Conservation (phyloP, 1,284 basidiomycete genomes). For the Fomitopsis betulina region DNA sequence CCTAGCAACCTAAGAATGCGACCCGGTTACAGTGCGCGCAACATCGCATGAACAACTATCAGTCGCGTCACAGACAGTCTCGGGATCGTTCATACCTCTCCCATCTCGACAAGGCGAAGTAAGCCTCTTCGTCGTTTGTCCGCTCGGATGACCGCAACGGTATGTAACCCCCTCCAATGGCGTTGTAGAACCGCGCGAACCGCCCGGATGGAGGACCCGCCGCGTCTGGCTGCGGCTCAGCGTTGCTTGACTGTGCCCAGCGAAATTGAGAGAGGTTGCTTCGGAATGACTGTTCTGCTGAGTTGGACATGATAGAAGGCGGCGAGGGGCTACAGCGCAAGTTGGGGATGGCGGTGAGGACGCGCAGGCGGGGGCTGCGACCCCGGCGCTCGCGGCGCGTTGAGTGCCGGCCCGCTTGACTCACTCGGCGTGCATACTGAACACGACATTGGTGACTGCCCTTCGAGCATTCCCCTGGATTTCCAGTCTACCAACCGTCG, state of each 20-base stretch:
- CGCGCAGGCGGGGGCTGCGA: not conserved
- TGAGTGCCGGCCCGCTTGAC: not conserved
- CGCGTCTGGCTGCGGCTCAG: constrained; percentile 59
- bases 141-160: constrained; percentile 81
- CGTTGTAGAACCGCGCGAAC: constrained; percentile 76
- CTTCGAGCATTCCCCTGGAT: too few relatives aligned
- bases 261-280: constrained; percentile 76
- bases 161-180: constrained; percentile 78
- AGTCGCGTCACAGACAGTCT: not conserved
- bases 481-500: too few relatives aligned
- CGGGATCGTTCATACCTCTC: constrained; percentile 54
- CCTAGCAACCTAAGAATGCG: constrained; percentile 67
- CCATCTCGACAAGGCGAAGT: constrained; percentile 90
- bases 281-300: constrained; percentile 65
- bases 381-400: not conserved
- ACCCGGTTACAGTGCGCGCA: not conserved
- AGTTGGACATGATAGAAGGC: constrained; percentile 11
- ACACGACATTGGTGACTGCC: too few relatives aligned
- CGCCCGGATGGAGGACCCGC: constrained; percentile 32
- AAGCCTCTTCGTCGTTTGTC: constrained; percentile 95
- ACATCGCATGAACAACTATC: not conserved
- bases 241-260: constrained; percentile 74
- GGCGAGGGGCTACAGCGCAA: not conserved
- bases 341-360: not conserved
- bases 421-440: not conserved